Conservation (phyloP, 2,329 filamentous ascomycete genomes). For the Monosporascus sp. region DNA sequence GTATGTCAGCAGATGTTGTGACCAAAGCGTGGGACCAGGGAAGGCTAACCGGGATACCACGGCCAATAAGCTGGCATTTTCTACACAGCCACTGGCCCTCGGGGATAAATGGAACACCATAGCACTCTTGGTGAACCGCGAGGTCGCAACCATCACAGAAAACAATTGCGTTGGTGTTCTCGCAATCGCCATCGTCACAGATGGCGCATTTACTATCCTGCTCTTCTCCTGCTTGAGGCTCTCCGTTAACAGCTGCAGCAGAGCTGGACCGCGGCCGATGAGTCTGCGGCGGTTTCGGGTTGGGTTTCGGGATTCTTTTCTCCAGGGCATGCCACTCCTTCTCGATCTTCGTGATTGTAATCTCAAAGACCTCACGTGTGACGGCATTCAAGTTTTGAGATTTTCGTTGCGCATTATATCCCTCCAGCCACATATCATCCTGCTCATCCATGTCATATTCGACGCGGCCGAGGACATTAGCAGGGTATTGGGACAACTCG, state of each 20-base stretch:
- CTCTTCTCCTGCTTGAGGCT: constrained; percentile 81
- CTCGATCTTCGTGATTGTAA: constrained; percentile 97
- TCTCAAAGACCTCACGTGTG: constrained; percentile 91
- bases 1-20: constrained; percentile 2
- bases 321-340: constrained; percentile 97
- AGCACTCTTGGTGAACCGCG: constrained; percentile 97
- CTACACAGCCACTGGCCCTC: constrained; percentile 98
- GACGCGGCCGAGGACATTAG: constrained; percentile 66
- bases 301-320: constrained; percentile 93
- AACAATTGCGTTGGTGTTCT: constrained; percentile 98
- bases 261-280: constrained; percentile 90
- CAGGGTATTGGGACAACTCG: constrained; percentile 40
- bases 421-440: constrained; percentile 91
- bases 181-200: constrained; percentile 98
- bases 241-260: constrained; percentile 90
- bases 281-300: constrained; percentile 92
- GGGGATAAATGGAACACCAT: constrained; percentile 96
- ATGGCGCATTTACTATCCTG: constrained; percentile 97
- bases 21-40: constrained; percentile 3
- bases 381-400: constrained; percentile 72
- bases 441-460: constrained; percentile 99
- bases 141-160: constrained; percentile 98
- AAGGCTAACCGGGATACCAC: constrained; percentile 70
- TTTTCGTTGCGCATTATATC: constrained; percentile 72
- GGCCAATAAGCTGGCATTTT: constrained; percentile 92